Evolutionary conservation across 306 rosid species (phyloP).

Genomic region (Cyamopsis tetragonoloba): DNA sequence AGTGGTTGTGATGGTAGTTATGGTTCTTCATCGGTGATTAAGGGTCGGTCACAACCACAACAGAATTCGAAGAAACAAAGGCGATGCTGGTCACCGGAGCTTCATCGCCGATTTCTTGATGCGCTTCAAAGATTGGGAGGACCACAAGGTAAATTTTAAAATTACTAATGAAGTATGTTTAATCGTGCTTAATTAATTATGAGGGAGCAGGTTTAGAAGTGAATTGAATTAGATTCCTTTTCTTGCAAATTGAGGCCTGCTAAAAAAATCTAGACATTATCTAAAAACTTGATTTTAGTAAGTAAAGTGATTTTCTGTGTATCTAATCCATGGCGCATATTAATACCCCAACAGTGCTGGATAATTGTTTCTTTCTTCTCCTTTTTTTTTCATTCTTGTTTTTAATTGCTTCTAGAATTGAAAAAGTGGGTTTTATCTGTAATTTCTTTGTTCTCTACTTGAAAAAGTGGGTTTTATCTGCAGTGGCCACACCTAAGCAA

Average conservation of each 20-base stretch:
- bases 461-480: not conserved
- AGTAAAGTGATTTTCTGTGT: too few relatives aligned
- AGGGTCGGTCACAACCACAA: slow-evolving; percentile 23
- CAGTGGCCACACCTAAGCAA: slow-evolving; percentile 88
- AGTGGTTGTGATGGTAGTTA: slow-evolving; percentile 26
- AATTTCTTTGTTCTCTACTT: not conserved
- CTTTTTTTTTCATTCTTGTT: not conserved
- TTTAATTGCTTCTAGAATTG: not conserved
- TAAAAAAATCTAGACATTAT: not conserved
- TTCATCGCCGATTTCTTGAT: slow-evolving; percentile 64
- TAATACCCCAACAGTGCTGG: not conserved
- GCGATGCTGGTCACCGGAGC: slow-evolving; percentile 81
- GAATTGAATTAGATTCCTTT: slow-evolving; percentile 9
- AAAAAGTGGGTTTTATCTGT: not conserved
- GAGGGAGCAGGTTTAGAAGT: not conserved
- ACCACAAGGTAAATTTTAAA: slow-evolving; percentile 52
- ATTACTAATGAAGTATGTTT: not conserved
- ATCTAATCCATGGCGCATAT: too few relatives aligned
- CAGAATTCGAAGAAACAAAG: slow-evolving; percentile 61
- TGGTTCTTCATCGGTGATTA: slow-evolving; percentile 23
- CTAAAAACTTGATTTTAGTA: too few relatives aligned
- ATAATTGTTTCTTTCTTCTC: not conserved
- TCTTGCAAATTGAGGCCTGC: not conserved
- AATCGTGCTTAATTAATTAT: not conserved
- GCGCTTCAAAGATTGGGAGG: slow-evolving; percentile 75